Percentiles rank a stretch among this genome's conserved stretches.
Evolutionary conservation across 306 rosid species (phyloP).

Genomic region (Ceratonia siliqua): DNA sequence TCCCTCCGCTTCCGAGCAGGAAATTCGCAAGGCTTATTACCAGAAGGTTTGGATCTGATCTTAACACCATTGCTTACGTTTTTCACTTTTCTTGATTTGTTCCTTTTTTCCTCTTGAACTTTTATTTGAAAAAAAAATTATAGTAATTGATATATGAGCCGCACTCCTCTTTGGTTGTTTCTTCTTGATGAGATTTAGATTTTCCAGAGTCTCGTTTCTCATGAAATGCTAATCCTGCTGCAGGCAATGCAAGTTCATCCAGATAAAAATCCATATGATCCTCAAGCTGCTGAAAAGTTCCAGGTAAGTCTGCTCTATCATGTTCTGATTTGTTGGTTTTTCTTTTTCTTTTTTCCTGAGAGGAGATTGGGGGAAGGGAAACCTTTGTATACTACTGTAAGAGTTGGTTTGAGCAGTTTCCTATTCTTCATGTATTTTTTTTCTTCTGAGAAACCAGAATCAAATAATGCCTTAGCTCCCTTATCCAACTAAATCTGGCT

Average conservation of each 20-base stretch:
- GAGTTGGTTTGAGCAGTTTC: background rate
- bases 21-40: constrained; percentile 91
- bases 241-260: constrained; percentile 99
- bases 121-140: background rate
- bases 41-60: constrained; percentile 54
- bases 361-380: background rate
- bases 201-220: background rate
- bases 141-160: background rate
- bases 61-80: background rate
- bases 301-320: constrained; percentile 48
- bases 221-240: background rate
- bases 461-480: no score
- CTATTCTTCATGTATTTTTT: no score
- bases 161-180: background rate
- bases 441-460: no score
- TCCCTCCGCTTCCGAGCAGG: constrained; percentile 74
- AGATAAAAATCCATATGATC: constrained; percentile 86
- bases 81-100: background rate
- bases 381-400: background rate
- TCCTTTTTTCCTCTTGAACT: background rate
- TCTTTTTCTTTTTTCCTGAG: background rate
- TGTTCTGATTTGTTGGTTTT: background rate
- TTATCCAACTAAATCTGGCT: background rate
- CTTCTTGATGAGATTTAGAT: constrained; percentile 3
- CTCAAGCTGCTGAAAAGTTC: constrained; percentile 81